phyloP scores from a whole-genome alignment of 176 grass and related monocot genomes.

The Aechmea fasciata region DNA sequence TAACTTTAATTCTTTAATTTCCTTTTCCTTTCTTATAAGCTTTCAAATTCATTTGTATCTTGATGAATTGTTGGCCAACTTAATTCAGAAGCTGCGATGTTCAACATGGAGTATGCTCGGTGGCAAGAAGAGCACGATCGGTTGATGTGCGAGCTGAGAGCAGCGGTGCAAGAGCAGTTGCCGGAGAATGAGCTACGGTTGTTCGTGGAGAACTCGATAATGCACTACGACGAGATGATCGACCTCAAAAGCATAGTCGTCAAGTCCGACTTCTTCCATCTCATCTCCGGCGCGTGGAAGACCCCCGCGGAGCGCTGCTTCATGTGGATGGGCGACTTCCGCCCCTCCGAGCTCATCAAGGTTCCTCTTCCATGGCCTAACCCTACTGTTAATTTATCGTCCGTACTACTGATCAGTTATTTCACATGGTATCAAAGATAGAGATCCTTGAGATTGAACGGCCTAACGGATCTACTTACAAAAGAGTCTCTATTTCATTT shows the following conservation, averaged over 20 bases:
- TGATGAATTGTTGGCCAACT: background rate
- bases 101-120: conserved; percentile 71
- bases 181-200: conserved; percentile 75
- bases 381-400: conserved; percentile 3
- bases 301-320: conserved; percentile 96
- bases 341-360: conserved; percentile 94
- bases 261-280: conserved; percentile 92
- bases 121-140: conserved; percentile 87
- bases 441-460: too few relatives aligned
- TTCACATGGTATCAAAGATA: too few relatives aligned
- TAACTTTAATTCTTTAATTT: background rate
- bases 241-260: conserved; percentile 50
- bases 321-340: conserved; percentile 97
- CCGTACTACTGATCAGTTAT: too few relatives aligned
- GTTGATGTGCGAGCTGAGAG: conserved; percentile 71
- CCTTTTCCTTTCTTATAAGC: background rate
- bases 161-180: conserved; percentile 72
- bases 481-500: too few relatives aligned
- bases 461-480: too few relatives aligned
- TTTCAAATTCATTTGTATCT: background rate
- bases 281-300: conserved; percentile 89
- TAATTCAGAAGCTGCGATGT: conserved; percentile 71
- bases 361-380: conserved; percentile 26
- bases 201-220: conserved; percentile 72
- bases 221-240: conserved; percentile 80